Evolutionary conservation across 331 rosid genomes (phyloP).

Genomic region (Phaseolus coccineus): DNA sequence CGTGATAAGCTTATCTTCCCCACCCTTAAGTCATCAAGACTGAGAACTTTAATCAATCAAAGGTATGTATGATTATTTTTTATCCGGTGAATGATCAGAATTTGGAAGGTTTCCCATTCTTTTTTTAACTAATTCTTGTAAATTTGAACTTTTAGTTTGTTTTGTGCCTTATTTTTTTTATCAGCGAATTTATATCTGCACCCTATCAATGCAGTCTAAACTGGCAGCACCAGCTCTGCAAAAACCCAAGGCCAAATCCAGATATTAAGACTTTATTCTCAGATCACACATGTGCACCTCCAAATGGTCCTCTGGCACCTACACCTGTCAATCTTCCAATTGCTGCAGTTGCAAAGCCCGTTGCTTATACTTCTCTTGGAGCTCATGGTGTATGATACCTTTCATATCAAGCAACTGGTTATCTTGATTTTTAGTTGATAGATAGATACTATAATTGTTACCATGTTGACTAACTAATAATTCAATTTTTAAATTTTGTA

Average conservation of each 20-base stretch:
- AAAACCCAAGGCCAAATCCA: slow-evolving; percentile 76
- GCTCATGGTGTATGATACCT: slow-evolving; percentile 74
- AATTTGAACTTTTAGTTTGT: slow-evolving; percentile 32
- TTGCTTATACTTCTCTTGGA: slow-evolving; percentile 62
- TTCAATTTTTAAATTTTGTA: slow-evolving; percentile 48
- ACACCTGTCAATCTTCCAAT: slow-evolving; percentile 78
- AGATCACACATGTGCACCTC: slow-evolving; percentile 77
- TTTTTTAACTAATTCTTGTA: not conserved
- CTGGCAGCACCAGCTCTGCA: slow-evolving; percentile 96
- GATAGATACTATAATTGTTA: not conserved
- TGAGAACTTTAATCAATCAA: slow-evolving; percentile 84
- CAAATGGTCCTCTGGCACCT: slow-evolving; percentile 74
- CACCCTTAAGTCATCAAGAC: slow-evolving; percentile 71
- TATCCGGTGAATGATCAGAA: slow-evolving; percentile 22
- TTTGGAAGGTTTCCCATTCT: slow-evolving; percentile 18
- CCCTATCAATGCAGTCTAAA: slow-evolving; percentile 71
- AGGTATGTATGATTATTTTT: slow-evolving; percentile 56
- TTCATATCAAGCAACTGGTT: slow-evolving; percentile 45
- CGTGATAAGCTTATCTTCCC: slow-evolving; percentile 90
- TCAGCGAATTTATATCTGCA: slow-evolving; percentile 19
- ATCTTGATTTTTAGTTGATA: not conserved
- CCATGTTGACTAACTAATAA: slow-evolving; percentile 38
- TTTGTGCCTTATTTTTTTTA: not conserved
- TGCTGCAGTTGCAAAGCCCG: slow-evolving; percentile 76
- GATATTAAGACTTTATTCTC: slow-evolving; percentile 83